A percentile compares a stretch with the other conserved stretches of the same genome.
These are phyloP conservation scores for Beauveria scarabaeidicola DNA, from an alignment of 2,329 filamentous ascomycete genomes.

Conservation along the genomic window DNA sequence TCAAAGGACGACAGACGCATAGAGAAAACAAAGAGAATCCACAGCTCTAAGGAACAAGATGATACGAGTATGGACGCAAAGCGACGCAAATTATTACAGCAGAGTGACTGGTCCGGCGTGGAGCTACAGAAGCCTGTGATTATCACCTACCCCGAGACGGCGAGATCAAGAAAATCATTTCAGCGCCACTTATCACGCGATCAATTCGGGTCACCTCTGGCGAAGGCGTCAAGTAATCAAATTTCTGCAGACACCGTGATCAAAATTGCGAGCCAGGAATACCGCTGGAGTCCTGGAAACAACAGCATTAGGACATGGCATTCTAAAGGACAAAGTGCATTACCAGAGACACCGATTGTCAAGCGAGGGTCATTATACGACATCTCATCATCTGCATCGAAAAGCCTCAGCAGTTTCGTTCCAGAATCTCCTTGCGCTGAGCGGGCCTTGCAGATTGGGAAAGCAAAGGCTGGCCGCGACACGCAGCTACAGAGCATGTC, in stretches of 20 bases:
- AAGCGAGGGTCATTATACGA: neutral
- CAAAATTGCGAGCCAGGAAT: constrained; percentile 9
- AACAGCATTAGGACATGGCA: constrained; percentile 2
- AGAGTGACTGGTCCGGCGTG: constrained; percentile 23
- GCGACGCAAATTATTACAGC: constrained; percentile 13
- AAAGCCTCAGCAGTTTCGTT: constrained; percentile 1
- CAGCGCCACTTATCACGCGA: neutral
- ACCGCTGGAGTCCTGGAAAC: constrained; percentile 9
- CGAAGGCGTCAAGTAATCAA: neutral
- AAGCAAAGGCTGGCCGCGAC: neutral
- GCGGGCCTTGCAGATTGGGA: neutral
- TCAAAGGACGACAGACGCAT: neutral
- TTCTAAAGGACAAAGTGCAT: neutral
- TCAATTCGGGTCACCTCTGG: neutral
- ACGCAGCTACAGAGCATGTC: neutral
- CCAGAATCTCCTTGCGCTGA: constrained; percentile 4
- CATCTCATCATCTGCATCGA: constrained; percentile 1
- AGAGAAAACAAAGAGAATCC: neutral
- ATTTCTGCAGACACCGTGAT: neutral
- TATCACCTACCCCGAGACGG: constrained; percentile 14
- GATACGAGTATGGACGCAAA: constrained; percentile 10
- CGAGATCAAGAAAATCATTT: neutral
- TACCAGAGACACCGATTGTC: neutral
- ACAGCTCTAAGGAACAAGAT: neutral
- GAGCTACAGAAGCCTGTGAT: constrained; percentile 22